A percentile compares a stretch with the other conserved stretches of the same genome.
phyloP scores from a whole-genome alignment of 1,284 basidiomycete genomes.

The Cutaneotrichosporon cavernicola region DNA sequence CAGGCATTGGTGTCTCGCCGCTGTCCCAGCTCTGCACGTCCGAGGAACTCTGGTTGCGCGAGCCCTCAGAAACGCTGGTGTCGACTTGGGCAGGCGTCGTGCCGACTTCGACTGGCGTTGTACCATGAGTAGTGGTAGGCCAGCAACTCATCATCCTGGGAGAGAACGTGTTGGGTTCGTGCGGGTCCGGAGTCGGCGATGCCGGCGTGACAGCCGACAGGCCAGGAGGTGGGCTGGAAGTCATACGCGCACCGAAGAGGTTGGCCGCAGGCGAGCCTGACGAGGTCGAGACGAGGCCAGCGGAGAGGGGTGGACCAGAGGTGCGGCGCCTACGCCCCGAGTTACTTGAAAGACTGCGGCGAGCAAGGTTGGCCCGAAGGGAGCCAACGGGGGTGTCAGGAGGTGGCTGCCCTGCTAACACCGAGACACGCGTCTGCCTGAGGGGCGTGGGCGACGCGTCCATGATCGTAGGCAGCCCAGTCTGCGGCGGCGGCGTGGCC shows the following conservation, averaged over 20 bases:
- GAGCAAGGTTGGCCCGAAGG: neutral
- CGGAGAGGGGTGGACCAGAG: neutral
- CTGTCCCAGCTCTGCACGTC: slow-evolving; percentile 7
- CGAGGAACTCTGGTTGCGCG: slow-evolving; percentile 5
- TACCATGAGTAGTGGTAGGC: neutral
- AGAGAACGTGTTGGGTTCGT: neutral
- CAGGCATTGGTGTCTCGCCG: neutral
- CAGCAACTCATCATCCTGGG: neutral
- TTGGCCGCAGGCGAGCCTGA: neutral
- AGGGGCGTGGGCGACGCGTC: slow-evolving; percentile 27
- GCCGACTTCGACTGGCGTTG: neutral
- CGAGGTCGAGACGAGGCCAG: neutral
- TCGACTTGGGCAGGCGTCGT: neutral
- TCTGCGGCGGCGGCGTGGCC: slow-evolving; percentile 2
- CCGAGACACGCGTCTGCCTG: slow-evolving; percentile 18
- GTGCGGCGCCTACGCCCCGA: neutral
- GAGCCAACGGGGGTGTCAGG: neutral
- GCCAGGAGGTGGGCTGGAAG: neutral
- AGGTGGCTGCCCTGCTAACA: slow-evolving; percentile 13
- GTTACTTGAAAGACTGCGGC: neutral
- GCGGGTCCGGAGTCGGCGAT: neutral
- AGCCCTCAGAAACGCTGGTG: neutral
- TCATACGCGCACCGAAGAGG: neutral
- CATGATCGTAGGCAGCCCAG: slow-evolving; percentile 20
- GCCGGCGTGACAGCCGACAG: neutral